Base-by-base conservation (phyloP, 768 basidiomycete genomes). In the Leccinum olivaceopallidum region DNA sequence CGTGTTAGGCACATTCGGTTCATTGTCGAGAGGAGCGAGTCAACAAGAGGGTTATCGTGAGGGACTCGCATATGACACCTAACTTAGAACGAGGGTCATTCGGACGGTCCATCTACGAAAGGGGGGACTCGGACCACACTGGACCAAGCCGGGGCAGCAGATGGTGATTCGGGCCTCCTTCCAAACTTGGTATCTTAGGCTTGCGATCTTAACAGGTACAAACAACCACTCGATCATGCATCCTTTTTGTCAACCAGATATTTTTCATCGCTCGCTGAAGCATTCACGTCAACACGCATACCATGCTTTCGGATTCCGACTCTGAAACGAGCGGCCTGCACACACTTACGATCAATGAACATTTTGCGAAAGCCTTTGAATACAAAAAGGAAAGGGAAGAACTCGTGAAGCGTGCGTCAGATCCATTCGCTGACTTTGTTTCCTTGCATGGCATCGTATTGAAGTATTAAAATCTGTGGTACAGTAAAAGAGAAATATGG, bases 401-500 rank as follows among this genome's bases (percentile, higher is more conserved):
- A 73, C 83, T 94, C 16, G 80, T 83, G 50, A 89, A 88, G 73
- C 75, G 92, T 93, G 63, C 61, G 88, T 81, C 28, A 6, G 22
- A 20, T 30, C 10, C 36, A 30, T 59, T 47, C 2, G 26, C 24
- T 30, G n/a, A 6, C 9, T 24, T 56, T 16, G 6, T 6, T 3
- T 8, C 49, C 12, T 26, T 4, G 8, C 14, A 4, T 10, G 10
- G 28, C 47, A 51, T 49, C 36, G 2, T 4, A 13, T 48, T 64
- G 50, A 62, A 53, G 24, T 13, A 2, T 2, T 18, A 5, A 30
- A 7, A 30, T 10, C 0, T 1, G 2, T 48, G 47, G 2, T 24
- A 6, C 28, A 94, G 93, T 95, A 55, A 90, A 92, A 76, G 90
- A 89, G 57, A 92, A 94, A 75, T 93, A 95, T 72, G 90, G 92